Percentiles rank a stretch among this genome's conserved stretches.
phyloP scores from a whole-genome alignment of 176 grass and related monocot species.

The Microstegium vimineum region DNA sequence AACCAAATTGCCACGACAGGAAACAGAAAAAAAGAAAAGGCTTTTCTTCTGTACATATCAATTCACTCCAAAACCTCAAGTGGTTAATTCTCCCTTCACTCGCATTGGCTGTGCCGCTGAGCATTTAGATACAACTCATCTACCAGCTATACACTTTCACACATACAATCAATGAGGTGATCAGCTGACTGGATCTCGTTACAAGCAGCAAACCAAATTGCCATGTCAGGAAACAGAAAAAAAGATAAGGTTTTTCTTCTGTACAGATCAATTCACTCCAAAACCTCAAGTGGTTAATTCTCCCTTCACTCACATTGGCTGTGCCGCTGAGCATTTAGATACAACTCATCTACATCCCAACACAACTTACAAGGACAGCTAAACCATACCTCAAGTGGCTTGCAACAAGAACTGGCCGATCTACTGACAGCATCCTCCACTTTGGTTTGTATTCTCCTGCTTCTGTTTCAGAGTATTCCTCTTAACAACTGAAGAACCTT shows the following conservation, averaged over 20 bases:
- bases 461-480: conserved; percentile 84
- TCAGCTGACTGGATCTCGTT: not conserved
- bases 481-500: conserved; percentile 78
- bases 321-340: conserved; percentile 14
- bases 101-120: not conserved
- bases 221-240: not conserved
- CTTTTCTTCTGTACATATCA: conserved; percentile 19
- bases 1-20: conserved; percentile 2
- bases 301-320: not conserved
- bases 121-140: no score
- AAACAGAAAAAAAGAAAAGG: not conserved
- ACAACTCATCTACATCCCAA: conserved; percentile 44
- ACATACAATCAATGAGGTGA: not conserved
- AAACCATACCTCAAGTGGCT: not conserved
- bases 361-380: conserved; percentile 3
- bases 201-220: conserved; percentile 22
- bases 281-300: conserved; percentile 25
- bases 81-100: conserved; percentile 5
- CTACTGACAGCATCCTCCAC: conserved; percentile 63
- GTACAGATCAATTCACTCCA: conserved; percentile 34
- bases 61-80: conserved; percentile 30
- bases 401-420: not conserved
- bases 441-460: conserved; percentile 55
- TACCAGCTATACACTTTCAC: conserved; percentile 1
- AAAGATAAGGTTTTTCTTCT: not conserved